Base-by-base conservation (phyloP, 306 rosid species). In the Rosa lucieae region DNA sequence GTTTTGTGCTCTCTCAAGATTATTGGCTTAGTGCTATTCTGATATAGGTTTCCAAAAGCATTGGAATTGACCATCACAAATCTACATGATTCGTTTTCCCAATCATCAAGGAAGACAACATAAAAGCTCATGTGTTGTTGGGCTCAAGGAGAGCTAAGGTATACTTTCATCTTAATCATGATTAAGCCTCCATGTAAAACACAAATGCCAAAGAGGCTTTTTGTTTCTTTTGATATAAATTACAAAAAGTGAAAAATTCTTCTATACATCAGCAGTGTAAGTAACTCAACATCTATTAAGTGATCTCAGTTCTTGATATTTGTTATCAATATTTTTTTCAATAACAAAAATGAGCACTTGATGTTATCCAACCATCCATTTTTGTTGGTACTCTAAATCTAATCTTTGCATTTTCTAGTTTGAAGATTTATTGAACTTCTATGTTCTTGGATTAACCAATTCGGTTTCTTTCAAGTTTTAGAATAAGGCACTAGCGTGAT, bases 81-180 rank as follows among this genome's bases (percentile, higher is more conserved):
- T 66, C 23, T 37, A 2, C 10, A 15, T 71, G 20, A 53, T 29
- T 21, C 55, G 42, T 72, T 56, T 56, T 14, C 70, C 49, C 82
- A 58, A 68, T 49, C 83, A 73, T 68, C 59, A 56, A 71, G 70
- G 76, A 78, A 78, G 66, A 73, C 84, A 75, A 67, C 79, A 72
- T 21, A 80, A 83, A 80, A 79, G 80, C 72, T 67, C 32, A 47
- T 52, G 76, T 78, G 76, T 78, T 82, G 85, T 59, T 77, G 73
- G 78, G 84, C 78, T 84, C 84, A 63, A 84, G 70, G 47, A 75
- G 77, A 56, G 42, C 12, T 14, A 29, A 35, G 3, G 0, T 9
- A 37, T 6, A 6, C 48, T 39, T 26, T 67, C 48, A 40, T 67
- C 13, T 71, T 9, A 48, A 17, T 71, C 61, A 71, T 48, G 43